Evolutionary conservation across 148 eudicot genomes (phyloP).

Genomic region (Arctostaphylos glauca): DNA sequence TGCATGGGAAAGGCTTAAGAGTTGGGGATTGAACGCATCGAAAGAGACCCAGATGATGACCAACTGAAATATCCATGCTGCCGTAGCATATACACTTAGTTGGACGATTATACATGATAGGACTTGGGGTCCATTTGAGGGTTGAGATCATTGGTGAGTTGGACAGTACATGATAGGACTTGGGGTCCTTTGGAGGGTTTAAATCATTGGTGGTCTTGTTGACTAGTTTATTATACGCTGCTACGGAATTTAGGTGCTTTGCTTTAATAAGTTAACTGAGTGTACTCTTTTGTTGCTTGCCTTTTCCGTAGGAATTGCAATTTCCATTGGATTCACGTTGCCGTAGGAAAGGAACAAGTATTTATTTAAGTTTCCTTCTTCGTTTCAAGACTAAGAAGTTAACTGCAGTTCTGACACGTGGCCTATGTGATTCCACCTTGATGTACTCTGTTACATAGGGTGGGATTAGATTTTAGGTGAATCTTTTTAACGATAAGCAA

Average conservation of each 20-base stretch:
- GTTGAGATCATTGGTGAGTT: neutral
- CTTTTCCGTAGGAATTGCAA: neutral
- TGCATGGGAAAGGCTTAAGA: neutral
- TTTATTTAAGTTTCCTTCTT: neutral
- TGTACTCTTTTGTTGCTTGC: neutral
- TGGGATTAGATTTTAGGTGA: neutral
- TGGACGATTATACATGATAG: too few relatives aligned
- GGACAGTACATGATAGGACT: neutral
- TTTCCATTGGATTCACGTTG: neutral
- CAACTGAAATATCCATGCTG: neutral
- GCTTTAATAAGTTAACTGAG: neutral
- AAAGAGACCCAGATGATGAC: neutral
- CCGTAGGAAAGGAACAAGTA: neutral
- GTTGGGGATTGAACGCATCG: neutral
- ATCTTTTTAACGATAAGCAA: neutral
- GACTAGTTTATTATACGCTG: neutral
- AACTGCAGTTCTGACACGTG: neutral
- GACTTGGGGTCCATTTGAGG: neutral
- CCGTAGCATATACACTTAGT: too few relatives aligned
- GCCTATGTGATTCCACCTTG: neutral
- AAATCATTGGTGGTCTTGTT: neutral
- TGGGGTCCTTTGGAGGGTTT: neutral
- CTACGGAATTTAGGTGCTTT: neutral
- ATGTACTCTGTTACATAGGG: neutral
- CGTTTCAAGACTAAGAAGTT: neutral